Base-by-base conservation (phyloP, 2,329 filamentous ascomycete genomes). In the Botryotinia globosa region DNA sequence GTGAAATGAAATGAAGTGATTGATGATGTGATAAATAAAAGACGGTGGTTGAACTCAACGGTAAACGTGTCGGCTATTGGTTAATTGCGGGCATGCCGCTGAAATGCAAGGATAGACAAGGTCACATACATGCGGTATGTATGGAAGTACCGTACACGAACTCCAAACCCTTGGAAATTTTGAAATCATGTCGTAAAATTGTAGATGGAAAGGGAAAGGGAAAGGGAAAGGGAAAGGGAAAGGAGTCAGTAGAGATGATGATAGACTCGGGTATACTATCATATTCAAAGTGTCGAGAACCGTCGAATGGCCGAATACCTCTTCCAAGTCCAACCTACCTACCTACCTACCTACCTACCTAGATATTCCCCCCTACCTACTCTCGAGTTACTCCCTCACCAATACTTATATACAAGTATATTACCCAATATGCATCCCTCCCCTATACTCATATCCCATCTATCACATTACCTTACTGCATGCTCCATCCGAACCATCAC, bases 1-100 rank as follows among this genome's bases (percentile, higher is more conserved):
- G n/a, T n/a, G n/a, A n/a, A n/a, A n/a, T 56, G 65, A 68, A 68
- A 68, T 56, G 48, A 68, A 56, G 48, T 37, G 48, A 56, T 56
- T 56, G 65, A 42, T 56, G 48, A 54, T 54, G 64, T 54, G 64
- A 54, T 34, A 29, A 25, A 25, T 37, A 54, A 67, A 67, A 54
- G 64, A 37, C 18, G 34, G 48, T 54, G 65, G 65, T 56, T 56
- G 34, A 67, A 20, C 5, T 56, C 29, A 67, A 42, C 18, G 65
- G 65, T 16, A 37, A 32, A 42, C 34, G n/a, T 56, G 34, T n/a
- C 64, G 64, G 34, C 18, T 54, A 67, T 56, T 67, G 34, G 34
- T 7, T 54, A 54, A 54, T 6, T 65, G 63, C 29, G 29, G 62
- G n/a, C 29, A 29, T 56, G 64, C 34, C 34, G 18, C 48, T 56